phyloP scores from a whole-genome alignment of 106 monocot genomes.

The Alisma plantagoaquatica region DNA sequence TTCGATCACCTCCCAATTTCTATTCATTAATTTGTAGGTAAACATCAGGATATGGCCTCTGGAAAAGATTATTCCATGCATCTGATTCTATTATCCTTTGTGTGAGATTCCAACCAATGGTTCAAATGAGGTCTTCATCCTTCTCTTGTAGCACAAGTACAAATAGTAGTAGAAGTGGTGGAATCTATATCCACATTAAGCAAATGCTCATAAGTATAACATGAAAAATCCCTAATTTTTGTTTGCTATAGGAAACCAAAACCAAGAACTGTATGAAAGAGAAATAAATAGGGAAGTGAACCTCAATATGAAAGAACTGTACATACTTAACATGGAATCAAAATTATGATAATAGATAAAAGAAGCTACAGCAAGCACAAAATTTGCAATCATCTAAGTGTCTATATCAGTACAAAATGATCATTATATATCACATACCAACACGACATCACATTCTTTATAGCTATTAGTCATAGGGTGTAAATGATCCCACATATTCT shows the following conservation, averaged over 20 bases:
- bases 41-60: slow-evolving; percentile 93
- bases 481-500: no score
- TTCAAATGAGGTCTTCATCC: slow-evolving; percentile 37
- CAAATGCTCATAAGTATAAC: slow-evolving; percentile 98
- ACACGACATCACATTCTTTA: slow-evolving; percentile 59
- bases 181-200: slow-evolving; percentile 99
- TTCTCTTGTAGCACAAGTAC: slow-evolving; percentile 43
- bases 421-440: no score
- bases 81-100: slow-evolving; percentile 45
- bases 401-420: no score
- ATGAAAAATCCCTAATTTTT: slow-evolving; percentile 70
- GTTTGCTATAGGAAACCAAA: neutral
- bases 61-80: slow-evolving; percentile 94
- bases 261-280: no score
- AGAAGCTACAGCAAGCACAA: no score
- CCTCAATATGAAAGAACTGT: no score
- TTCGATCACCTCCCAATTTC: slow-evolving; percentile 88
- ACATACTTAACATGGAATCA: no score
- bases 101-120: slow-evolving; percentile 71
- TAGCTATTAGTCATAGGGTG: no score
- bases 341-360: no score
- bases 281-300: no score
- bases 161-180: slow-evolving; percentile 81
- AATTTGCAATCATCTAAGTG: no score
- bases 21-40: slow-evolving; percentile 89